phyloP scores from a whole-genome alignment of 176 grass and related monocot genomes.

The Juncus effusus region DNA sequence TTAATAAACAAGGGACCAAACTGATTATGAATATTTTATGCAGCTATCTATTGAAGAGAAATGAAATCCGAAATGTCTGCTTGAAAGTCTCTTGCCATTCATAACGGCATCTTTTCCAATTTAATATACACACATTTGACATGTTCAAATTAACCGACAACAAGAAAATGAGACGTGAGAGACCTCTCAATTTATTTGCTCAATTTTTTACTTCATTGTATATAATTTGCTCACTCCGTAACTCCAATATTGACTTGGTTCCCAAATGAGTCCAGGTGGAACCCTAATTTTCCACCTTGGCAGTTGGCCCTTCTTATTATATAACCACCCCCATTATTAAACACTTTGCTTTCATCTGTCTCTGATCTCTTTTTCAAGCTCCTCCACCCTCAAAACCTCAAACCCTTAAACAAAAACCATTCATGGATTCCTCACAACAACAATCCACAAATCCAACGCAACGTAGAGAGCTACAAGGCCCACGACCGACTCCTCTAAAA shows the following conservation, averaged over 20 bases:
- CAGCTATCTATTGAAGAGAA: background rate
- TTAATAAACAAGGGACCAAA: too few species aligned
- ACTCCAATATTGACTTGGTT: slow-evolving; percentile 27
- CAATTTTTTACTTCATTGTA: background rate
- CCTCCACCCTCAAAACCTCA: background rate
- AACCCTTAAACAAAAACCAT: background rate
- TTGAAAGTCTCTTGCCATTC: slow-evolving; percentile 5
- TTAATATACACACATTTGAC: slow-evolving; percentile 3
- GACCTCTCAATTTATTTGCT: background rate
- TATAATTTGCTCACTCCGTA: slow-evolving; percentile 14
- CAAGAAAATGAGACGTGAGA: background rate
- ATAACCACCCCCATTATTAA: background rate
- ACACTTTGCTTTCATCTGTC: background rate
- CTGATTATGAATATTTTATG: too few species aligned
- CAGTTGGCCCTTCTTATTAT: background rate
- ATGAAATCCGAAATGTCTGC: slow-evolving; percentile 4
- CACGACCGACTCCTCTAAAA: slow-evolving; percentile 42
- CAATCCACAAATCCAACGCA: slow-evolving; percentile 10
- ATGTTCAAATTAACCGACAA: slow-evolving; percentile 15
- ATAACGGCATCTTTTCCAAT: background rate
- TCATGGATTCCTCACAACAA: slow-evolving; percentile 8
- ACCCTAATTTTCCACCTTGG: slow-evolving; percentile 18
- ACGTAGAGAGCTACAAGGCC: slow-evolving; percentile 29
- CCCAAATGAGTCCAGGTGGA: background rate
- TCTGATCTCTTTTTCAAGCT: background rate